A percentile compares a stretch with the other conserved stretches of the same genome.
These are phyloP conservation scores for Hemisphaericaspora xylofermentans DNA, from an alignment of 1,139 yeast species.

Conservation along the genomic window DNA sequence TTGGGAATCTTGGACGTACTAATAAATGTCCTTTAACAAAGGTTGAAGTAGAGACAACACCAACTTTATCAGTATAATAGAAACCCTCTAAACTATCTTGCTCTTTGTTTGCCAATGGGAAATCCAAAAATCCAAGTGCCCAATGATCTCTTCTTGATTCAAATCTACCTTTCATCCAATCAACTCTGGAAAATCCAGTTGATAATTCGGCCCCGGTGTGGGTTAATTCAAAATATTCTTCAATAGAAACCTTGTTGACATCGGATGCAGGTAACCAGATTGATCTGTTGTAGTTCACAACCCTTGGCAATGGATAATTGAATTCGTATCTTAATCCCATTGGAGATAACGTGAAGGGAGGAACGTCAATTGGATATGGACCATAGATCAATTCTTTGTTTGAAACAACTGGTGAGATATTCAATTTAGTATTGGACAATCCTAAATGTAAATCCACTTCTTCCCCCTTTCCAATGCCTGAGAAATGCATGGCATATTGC, in stretches of 20 bases:
- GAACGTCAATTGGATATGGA: constrained; percentile 43
- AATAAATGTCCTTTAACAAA: constrained; percentile 50
- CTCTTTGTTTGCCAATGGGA: constrained; percentile 46
- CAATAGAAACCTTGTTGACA: constrained; percentile 50
- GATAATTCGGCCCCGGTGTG: constrained; percentile 72
- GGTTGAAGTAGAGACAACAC: constrained; percentile 86
- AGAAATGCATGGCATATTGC: constrained; percentile 48
- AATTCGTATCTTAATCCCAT: constrained; percentile 63
- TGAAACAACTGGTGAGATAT: constrained; percentile 28
- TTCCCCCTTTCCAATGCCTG: constrained; percentile 49
- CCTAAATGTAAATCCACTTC: constrained; percentile 26
- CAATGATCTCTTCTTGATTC: constrained; percentile 44
- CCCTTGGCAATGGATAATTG: constrained; percentile 64
- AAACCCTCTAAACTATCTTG: constrained; percentile 57
- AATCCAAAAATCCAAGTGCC: constrained; percentile 55
- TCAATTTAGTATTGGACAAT: background rate
- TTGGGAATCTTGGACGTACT: constrained; percentile 84
- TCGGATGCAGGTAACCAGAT: constrained; percentile 62
- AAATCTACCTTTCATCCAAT: constrained; percentile 61
- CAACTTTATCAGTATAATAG: constrained; percentile 86
- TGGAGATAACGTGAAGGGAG: constrained; percentile 49
- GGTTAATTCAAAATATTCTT: constrained; percentile 81
- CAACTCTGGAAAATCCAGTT: constrained; percentile 74
- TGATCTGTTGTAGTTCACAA: constrained; percentile 63
- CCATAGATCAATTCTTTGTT: constrained; percentile 53